Percentiles rank a stretch among this genome's conserved stretches.
Evolutionary conservation across 164 flowering plant species (phyloP).

Genomic region (Saururus chinensis): DNA sequence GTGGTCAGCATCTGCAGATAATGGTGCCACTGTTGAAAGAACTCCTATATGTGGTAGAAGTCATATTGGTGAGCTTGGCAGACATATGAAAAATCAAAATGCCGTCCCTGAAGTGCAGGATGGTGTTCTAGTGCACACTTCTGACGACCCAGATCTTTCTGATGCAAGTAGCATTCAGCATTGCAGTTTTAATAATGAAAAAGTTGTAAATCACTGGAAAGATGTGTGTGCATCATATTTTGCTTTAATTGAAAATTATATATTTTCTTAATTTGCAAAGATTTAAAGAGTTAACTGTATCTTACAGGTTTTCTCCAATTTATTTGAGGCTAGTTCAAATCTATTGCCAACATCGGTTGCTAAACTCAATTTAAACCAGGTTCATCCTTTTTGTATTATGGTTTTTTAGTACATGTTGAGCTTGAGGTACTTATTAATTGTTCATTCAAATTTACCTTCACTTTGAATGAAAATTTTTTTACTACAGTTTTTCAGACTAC

Average conservation of each 20-base stretch:
- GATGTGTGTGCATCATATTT: constrained; percentile 33
- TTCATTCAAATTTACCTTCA: neutral
- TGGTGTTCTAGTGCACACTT: constrained; percentile 4
- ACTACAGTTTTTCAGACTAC: constrained; percentile 45
- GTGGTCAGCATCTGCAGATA: neutral
- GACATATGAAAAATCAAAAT: constrained; percentile 13
- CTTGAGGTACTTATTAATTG: neutral
- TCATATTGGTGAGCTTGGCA: constrained; percentile 9
- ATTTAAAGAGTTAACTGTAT: neutral
- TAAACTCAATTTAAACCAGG: constrained; percentile 36
- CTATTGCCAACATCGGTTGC: constrained; percentile 26
- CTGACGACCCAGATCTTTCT: constrained; percentile 7
- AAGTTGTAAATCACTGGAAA: constrained; percentile 18
- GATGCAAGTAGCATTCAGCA: constrained; percentile 10
- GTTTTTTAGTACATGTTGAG: neutral
- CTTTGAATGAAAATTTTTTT: neutral
- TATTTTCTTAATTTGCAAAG: neutral
- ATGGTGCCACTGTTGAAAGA: constrained; percentile 6
- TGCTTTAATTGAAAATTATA: neutral
- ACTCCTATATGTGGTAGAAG: constrained; percentile 13
- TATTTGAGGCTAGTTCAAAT: constrained; percentile 22
- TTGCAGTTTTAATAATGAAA: constrained; percentile 11
- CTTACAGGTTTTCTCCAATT: constrained; percentile 39
- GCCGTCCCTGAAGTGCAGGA: constrained; percentile 16
- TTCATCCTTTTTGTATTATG: constrained; percentile 8